Base-by-base conservation (phyloP, 352 stramenopile genomes). In the Thraustochytrium sp. region DNA sequence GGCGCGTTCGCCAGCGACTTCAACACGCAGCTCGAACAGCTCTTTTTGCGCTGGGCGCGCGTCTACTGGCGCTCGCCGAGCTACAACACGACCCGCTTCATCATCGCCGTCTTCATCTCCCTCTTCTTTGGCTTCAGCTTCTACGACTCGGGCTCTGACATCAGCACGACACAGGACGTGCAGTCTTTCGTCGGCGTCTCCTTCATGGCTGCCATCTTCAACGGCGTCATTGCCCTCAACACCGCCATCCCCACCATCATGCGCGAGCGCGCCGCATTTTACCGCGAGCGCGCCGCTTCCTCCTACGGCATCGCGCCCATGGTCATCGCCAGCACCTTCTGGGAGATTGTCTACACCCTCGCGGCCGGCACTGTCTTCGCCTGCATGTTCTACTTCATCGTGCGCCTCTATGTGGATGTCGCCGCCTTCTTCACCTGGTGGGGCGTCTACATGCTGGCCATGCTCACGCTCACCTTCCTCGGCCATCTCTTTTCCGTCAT, bases 221-320 rank as follows among this genome's bases (percentile, higher is more conserved):
- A 92, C 34, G 86, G 88, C 49, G 87, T 95, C 63, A 90, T 93
- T 21, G 89, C 88, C 42, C 89, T 96, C 68, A 86, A 92, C 54
- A 91, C 85, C 2, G 87, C 92, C 21, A 64, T 96, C 2, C 88
- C 91, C 9, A 85, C 95, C 18, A 88, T 94, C 59, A 88, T 91
- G 68, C 87, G 90, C 56, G 91, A 97, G 65, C 89, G 93, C 46
- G 90, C 91, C 42, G 89, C 92, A 49, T 97, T 94, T 85, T 98
- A 98, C 88, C 88, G 93, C 8, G 94, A 98, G 84, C 92, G 94
- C 31, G 89, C 91, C 18, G 90, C 92, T 23, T 85, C 94, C 85
- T 97, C 94, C 78, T 98, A 98, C 84, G 89, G 91, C 26, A 85
- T 91, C 38, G 77, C 90, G 2, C 91, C 92, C 85, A 94, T 97